Evolutionary conservation across 2,329 filamentous ascomycete species (phyloP).

Genomic region (Zelopaecilomyces penicillatus): DNA sequence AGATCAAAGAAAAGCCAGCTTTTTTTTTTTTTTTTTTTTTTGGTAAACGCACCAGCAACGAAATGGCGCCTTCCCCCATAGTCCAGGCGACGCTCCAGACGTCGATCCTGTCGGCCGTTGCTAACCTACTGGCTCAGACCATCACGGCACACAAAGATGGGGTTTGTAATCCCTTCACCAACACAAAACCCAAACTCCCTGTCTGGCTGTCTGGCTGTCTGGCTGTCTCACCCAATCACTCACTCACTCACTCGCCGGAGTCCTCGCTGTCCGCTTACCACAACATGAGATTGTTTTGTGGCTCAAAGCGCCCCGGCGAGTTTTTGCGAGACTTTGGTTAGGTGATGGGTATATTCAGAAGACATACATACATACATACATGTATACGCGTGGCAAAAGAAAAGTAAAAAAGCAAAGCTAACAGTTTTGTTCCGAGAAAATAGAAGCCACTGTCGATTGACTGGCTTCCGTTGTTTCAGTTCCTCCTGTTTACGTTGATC

Average conservation of each 20-base stretch:
- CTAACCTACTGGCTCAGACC: slow-evolving; percentile 65
- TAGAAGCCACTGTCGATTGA: slow-evolving; percentile 56
- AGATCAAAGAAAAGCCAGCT: no score
- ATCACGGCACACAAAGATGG: slow-evolving; percentile 54
- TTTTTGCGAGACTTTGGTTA: no score
- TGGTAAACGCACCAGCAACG: not conserved
- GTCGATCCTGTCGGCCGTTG: slow-evolving; percentile 54
- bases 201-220: no score
- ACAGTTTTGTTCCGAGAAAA: not conserved
- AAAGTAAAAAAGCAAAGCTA: not conserved
- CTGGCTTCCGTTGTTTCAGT: slow-evolving; percentile 63
- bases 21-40: no score
- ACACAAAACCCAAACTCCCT: no score
- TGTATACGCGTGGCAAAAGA: not conserved
- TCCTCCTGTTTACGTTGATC: slow-evolving; percentile 63
- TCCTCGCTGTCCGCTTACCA: no score
- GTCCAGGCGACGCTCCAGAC: slow-evolving; percentile 56
- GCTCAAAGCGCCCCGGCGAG: no score
- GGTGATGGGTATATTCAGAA: no score
- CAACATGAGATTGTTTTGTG: no score
- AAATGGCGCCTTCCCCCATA: slow-evolving; percentile 38
- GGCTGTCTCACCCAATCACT: no score
- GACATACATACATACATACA: no score
- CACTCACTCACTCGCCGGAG: no score
- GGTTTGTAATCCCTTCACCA: slow-evolving; percentile 31